Percentiles rank a stretch among this genome's conserved stretches.
phyloP scores from a whole-genome alignment of 164 flowering plant genomes.

The Macadamia tetraphylla region DNA sequence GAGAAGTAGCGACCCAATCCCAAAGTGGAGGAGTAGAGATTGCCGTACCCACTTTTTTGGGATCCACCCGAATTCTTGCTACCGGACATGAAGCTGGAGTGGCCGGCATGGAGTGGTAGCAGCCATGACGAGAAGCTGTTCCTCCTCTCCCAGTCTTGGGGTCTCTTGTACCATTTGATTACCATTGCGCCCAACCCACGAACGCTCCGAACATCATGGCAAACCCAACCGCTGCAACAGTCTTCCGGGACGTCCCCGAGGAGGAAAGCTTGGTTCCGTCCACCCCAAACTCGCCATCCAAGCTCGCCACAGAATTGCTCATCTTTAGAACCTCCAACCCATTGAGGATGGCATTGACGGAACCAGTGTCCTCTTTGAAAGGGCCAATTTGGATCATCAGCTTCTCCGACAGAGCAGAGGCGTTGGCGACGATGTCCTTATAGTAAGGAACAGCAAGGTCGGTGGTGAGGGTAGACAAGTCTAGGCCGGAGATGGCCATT shows the following conservation, averaged over 20 bases:
- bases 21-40: conserved; percentile 73
- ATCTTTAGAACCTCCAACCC: conserved; percentile 89
- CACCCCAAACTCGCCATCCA: conserved; percentile 60
- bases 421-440: conserved; percentile 60
- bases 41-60: conserved; percentile 75
- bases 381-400: conserved; percentile 81
- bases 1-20: conserved; percentile 64
- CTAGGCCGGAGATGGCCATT: conserved; percentile 43
- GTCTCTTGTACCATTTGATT: too few relatives aligned
- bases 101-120: conserved; percentile 3
- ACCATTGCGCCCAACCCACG: conserved; percentile 11
- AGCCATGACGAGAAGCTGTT: conserved; percentile 47
- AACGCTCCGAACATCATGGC: conserved; percentile 38
- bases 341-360: conserved; percentile 55
- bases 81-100: conserved; percentile 34
- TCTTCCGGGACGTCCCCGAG: conserved; percentile 5
- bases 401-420: conserved; percentile 31
- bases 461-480: conserved; percentile 49
- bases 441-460: conserved; percentile 52
- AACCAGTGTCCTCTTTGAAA: conserved; percentile 34
- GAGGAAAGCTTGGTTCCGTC: neutral
- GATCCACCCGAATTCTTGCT: conserved; percentile 44
- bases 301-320: conserved; percentile 64
- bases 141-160: too few relatives aligned
- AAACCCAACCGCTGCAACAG: conserved; percentile 39